These are phyloP conservation scores for Colletotrichum phormii DNA, from an alignment of 2,329 filamentous ascomycete species.

Conservation along the genomic window DNA sequence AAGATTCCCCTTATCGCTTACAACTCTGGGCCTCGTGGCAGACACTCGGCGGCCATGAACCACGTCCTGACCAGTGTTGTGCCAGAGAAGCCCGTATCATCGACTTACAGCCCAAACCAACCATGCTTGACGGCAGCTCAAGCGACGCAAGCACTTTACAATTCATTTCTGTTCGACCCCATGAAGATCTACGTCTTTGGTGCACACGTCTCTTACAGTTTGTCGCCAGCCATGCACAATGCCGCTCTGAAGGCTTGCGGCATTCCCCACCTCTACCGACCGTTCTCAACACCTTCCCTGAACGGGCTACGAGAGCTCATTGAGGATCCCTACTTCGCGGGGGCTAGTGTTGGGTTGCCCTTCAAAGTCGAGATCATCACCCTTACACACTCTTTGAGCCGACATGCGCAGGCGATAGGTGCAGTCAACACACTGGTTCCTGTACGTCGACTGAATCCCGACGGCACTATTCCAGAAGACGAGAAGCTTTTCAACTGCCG, in stretches of 20 bases:
- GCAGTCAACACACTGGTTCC: slow-evolving; percentile 83
- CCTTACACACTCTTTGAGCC: slow-evolving; percentile 75
- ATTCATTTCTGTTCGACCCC: slow-evolving; percentile 74
- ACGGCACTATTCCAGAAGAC: slow-evolving; percentile 68
- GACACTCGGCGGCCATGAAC: slow-evolving; percentile 76
- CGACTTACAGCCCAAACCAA: slow-evolving; percentile 38
- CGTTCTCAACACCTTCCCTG: slow-evolving; percentile 71
- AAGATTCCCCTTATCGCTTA: slow-evolving; percentile 70
- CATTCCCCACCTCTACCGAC: slow-evolving; percentile 75
- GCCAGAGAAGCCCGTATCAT: slow-evolving; percentile 50
- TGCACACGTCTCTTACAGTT: slow-evolving; percentile 76
- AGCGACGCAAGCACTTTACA: slow-evolving; percentile 73
- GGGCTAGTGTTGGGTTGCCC: slow-evolving; percentile 77
- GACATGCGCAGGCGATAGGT: slow-evolving; percentile 79
- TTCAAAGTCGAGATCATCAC: slow-evolving; percentile 81
- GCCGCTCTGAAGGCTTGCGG: slow-evolving; percentile 75
- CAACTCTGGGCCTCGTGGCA: slow-evolving; percentile 72
- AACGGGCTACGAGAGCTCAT: slow-evolving; percentile 73
- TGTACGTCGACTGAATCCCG: slow-evolving; percentile 68
- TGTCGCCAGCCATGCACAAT: slow-evolving; percentile 84
- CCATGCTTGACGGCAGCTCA: slow-evolving; percentile 68
- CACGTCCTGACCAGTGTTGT: slow-evolving; percentile 71
- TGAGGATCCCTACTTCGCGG: slow-evolving; percentile 75
- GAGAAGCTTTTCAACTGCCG: slow-evolving; percentile 64
- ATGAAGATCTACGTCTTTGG: slow-evolving; percentile 82